A percentile compares a stretch with the other conserved stretches of the same genome.
These are phyloP conservation scores for Chlorophyllum brunneum DNA, from an alignment of 768 basidiomycete species.

Conservation along the genomic window DNA sequence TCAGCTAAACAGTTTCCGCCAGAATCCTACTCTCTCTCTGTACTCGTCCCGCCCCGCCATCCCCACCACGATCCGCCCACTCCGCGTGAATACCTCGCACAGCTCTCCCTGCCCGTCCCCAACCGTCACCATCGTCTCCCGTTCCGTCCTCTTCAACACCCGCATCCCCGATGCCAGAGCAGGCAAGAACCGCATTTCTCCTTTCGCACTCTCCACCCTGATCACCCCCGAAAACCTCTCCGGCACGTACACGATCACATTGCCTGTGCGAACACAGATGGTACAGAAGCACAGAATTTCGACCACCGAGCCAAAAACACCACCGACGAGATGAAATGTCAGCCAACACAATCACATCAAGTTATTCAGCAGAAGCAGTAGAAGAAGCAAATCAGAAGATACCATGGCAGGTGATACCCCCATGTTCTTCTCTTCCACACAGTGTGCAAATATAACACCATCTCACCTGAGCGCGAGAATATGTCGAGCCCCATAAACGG, in stretches of 20 bases:
- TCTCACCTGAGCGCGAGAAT: slow-evolving; percentile 29
- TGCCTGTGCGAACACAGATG: slow-evolving; percentile 24
- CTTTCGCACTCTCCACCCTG: slow-evolving; percentile 29
- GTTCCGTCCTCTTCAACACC: slow-evolving; percentile 29
- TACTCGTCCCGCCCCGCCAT: slow-evolving; percentile 37
- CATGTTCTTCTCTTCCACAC: not conserved
- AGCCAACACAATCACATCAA: slow-evolving; percentile 2
- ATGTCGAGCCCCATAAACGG: slow-evolving; percentile 37
- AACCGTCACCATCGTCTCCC: slow-evolving; percentile 27
- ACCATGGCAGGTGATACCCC: not conserved
- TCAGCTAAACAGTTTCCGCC: slow-evolving; percentile 30
- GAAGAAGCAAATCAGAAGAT: not conserved
- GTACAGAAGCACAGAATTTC: no score
- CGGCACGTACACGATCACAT: slow-evolving; percentile 31
- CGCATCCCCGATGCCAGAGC: slow-evolving; percentile 25
- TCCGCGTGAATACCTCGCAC: slow-evolving; percentile 33
- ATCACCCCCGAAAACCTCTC: slow-evolving; percentile 33
- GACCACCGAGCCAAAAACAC: not conserved
- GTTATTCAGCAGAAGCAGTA: not conserved
- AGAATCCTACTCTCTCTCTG: slow-evolving; percentile 30
- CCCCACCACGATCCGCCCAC: slow-evolving; percentile 40
- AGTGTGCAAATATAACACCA: not conserved
- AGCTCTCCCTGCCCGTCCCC: slow-evolving; percentile 28
- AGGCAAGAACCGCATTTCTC: slow-evolving; percentile 31
- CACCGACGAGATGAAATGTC: not conserved